Conservation (phyloP, 768 basidiomycete genomes). For the Suillus subalutaceus region DNA sequence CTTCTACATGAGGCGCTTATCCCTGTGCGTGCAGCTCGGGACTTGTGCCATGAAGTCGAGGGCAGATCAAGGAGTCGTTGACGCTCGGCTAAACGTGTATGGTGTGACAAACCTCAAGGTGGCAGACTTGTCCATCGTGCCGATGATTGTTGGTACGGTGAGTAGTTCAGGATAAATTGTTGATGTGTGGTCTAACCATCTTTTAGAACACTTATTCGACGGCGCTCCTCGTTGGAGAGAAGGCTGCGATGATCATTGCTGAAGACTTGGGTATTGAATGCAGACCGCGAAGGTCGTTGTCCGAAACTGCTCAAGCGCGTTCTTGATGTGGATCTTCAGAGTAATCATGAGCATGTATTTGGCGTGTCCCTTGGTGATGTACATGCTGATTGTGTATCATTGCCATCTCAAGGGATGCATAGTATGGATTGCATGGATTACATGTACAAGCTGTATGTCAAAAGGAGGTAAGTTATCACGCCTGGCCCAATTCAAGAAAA, state of each 20-base stretch:
- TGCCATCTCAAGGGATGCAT: not conserved
- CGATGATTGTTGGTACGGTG: constrained; percentile 36
- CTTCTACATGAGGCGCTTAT: not conserved
- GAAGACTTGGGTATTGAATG: constrained; percentile 45
- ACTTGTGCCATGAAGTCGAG: constrained; percentile 71
- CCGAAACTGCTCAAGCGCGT: not conserved
- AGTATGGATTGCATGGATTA: not conserved
- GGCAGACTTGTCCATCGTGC: constrained; percentile 22
- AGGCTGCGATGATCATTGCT: constrained; percentile 61
- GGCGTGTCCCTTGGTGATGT: not conserved
- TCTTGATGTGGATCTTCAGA: not conserved
- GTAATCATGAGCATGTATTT: not conserved
- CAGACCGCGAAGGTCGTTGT: not conserved
- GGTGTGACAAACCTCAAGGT: constrained; percentile 17
- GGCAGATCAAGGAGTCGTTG: constrained; percentile 37
- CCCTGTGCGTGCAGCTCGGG: constrained; percentile 45
- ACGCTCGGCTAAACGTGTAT: constrained; percentile 20
- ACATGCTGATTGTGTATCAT: not conserved
- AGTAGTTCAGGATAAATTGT: not conserved
- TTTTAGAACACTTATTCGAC: constrained; percentile 46
- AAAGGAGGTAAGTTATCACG: not conserved
- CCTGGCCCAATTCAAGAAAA: not conserved
- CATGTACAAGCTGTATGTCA: not conserved
- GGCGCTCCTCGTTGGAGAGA: constrained; percentile 55
- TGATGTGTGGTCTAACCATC: not conserved